phyloP scores from a whole-genome alignment of 805 yeast genomes.

The Geotrichum ghanense region DNA sequence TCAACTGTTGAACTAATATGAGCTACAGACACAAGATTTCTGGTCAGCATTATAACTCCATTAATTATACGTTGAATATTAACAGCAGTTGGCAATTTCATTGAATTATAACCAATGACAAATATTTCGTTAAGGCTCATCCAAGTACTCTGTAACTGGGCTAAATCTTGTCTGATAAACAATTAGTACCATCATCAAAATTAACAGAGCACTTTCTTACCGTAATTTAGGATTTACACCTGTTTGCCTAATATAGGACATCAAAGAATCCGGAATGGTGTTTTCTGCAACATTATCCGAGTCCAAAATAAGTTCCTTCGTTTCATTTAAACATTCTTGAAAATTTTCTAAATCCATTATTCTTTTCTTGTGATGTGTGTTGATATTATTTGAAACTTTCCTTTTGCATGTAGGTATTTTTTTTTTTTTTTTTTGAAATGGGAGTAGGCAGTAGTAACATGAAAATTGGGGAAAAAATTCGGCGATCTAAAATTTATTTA shows the following conservation, averaged over 20 bases:
- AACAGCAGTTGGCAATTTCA: not conserved
- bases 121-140: not conserved
- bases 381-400: no score
- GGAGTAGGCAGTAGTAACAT: no score
- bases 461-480: no score
- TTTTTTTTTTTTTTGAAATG: no score
- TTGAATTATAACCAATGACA: not conserved
- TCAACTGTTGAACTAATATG: conserved; percentile 24
- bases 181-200: no score
- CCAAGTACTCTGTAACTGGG: not conserved
- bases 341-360: conserved; percentile 1
- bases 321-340: conserved; percentile 3
- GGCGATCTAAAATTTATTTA: no score
- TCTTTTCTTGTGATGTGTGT: no score
- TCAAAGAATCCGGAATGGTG: conserved; percentile 22
- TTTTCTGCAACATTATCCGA: not conserved
- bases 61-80: conserved; percentile 21
- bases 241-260: not conserved
- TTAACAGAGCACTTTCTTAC: no score
- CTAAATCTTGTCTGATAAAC: not conserved
- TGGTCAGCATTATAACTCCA: conserved; percentile 36
- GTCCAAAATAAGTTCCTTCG: not conserved
- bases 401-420: no score
- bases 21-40: conserved; percentile 32
- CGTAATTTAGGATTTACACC: not conserved